Evolutionary conservation across 345 rosid genomes (phyloP), one percentile per base, ranked within the genome.

Genomic region (Odontarrhena argentea): DNA sequence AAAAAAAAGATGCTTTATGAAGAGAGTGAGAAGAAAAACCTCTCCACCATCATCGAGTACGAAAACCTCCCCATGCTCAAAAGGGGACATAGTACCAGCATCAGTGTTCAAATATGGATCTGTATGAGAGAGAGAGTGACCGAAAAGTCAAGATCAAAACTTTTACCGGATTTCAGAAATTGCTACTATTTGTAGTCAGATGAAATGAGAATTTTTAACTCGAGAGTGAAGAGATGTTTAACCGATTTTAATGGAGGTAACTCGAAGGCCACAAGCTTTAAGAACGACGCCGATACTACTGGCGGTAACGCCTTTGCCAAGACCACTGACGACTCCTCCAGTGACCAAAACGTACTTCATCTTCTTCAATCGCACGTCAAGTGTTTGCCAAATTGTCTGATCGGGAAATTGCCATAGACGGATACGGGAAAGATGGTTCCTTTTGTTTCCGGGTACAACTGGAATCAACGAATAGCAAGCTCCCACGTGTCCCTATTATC

Each of bases 31-130:
- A 38, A 54, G 11, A 56, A 63, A 54, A 76, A 89, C 98, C 98
- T 92, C 98, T 79, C 98, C 98, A 14, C 98, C 98, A 41, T 92
- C 98, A 62, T 92, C 96, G 22, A 92, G 91, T 58, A 92, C 98
- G 80, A 92, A 92, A 74, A 92, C 98, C 74, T 92, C 96, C 66
- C 98, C 96, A 18, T 92, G 98, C 53, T 92, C 98, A 53, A 92
- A 92, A 15, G 98, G 98, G 51, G 98, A 92, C 97, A 92, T 92
- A 67, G 98, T 92, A 74, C 98, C 98, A 66, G 98, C 97, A 77
- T 92, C 98, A 51, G 86, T 89, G 70, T 92, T 92, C 67, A 92
- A 60, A 75, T 92, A 92, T 46, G 98, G 98, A 79, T 92, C 98
- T 92, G 84, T 69, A 69, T 18, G 13, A 30, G 38, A 28, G 24